phyloP scores from a whole-genome alignment of 192 early-diverging fungal species.

The Kappamyces sp. region DNA sequence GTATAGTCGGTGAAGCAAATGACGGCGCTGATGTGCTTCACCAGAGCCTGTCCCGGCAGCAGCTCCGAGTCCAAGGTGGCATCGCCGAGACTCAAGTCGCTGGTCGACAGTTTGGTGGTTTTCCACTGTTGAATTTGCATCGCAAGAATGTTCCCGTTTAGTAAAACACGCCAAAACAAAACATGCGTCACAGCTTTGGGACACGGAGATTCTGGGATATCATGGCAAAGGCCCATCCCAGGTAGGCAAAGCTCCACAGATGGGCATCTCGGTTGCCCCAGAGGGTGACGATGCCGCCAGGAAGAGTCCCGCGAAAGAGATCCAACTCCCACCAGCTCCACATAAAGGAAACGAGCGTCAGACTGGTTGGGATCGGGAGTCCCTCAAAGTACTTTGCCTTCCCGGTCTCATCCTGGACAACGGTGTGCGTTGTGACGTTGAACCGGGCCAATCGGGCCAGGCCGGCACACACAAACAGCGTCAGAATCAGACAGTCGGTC shows the following conservation, averaged over 20 bases:
- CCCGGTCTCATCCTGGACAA: slow-evolving; percentile 68
- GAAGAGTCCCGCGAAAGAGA: no score
- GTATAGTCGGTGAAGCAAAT: no score
- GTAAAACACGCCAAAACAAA: no score
- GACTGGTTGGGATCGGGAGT: slow-evolving; percentile 75
- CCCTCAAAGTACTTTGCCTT: slow-evolving; percentile 85
- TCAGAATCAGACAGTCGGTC: slow-evolving; percentile 68
- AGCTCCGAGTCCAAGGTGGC: no score
- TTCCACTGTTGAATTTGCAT: no score
- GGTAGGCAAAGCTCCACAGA: not conserved
- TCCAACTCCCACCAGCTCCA: not conserved
- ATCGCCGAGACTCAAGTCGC: no score
- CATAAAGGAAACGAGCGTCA: slow-evolving; percentile 7
- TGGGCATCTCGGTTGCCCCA: not conserved
- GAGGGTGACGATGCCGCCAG: no score
- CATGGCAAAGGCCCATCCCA: slow-evolving; percentile 2
- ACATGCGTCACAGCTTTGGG: not conserved
- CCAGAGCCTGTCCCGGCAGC: no score
- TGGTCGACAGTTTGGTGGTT: no score
- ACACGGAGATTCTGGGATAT: not conserved
- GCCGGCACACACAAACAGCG: slow-evolving; percentile 71
- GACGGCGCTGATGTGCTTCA: no score
- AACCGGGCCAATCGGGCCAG: slow-evolving; percentile 75
- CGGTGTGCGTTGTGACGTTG: slow-evolving; percentile 79
- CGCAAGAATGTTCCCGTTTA: no score